These are phyloP conservation scores for Elsinoe batatas DNA, from an alignment of 2,329 filamentous ascomycete genomes.

Conservation along the genomic window DNA sequence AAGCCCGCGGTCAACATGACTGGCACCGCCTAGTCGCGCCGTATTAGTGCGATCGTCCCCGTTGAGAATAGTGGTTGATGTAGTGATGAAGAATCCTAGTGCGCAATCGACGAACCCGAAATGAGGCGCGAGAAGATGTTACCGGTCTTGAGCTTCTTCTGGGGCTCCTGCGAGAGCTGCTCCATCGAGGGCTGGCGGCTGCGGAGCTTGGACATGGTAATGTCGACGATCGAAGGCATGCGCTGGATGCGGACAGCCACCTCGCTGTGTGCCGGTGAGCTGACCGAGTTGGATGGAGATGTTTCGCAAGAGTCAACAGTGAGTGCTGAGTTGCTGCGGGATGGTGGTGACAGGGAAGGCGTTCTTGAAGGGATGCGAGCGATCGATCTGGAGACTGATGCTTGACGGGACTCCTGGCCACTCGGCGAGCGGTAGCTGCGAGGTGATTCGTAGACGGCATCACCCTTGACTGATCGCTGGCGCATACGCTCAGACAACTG, in stretches of 20 bases:
- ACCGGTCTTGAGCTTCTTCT: conserved; percentile 28
- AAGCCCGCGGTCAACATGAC: conserved; percentile 7
- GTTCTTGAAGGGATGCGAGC: conserved; percentile 31
- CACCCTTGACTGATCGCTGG: conserved; percentile 22
- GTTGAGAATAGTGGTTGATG: background rate
- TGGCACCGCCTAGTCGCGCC: conserved; percentile 10
- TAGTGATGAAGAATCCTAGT: conserved; percentile 13
- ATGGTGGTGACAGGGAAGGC: conserved; percentile 40
- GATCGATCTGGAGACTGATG: conserved; percentile 11
- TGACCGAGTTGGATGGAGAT: conserved; percentile 25
- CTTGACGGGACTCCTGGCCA: conserved; percentile 13
- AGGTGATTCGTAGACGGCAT: conserved; percentile 28
- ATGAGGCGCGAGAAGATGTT: conserved; percentile 31
- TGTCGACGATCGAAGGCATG: conserved; percentile 36
- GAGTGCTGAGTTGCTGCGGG: conserved; percentile 29
- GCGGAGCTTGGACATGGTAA: conserved; percentile 18
- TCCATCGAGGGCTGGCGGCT: conserved; percentile 20
- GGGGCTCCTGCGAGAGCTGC: conserved; percentile 23
- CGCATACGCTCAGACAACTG: conserved; percentile 29
- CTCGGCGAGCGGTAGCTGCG: conserved; percentile 27
- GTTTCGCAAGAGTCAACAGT: conserved; percentile 28
- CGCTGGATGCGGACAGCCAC: conserved; percentile 27
- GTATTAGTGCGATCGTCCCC: conserved; percentile 13
- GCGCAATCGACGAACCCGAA: conserved; percentile 20
- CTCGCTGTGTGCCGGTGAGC: conserved; percentile 23